These are phyloP conservation scores for Colletotrichum sp. DNA, from an alignment of 2,329 filamentous ascomycete species.

Conservation along the genomic window DNA sequence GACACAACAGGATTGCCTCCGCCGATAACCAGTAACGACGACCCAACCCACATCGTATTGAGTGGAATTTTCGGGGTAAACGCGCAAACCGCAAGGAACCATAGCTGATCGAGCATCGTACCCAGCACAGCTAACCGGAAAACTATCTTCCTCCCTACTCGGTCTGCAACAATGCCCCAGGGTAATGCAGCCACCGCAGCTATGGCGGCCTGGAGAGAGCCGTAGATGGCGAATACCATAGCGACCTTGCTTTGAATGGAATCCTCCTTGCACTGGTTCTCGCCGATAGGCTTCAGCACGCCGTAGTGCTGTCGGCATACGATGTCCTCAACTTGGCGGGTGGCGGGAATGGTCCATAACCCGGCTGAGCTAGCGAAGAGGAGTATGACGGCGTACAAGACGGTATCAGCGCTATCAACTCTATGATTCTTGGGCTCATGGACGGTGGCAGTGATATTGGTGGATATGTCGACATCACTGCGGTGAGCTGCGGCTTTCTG, in stretches of 20 bases:
- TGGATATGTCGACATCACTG: background rate
- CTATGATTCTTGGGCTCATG: background rate
- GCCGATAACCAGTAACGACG: constrained; percentile 32
- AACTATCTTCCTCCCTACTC: constrained; percentile 40
- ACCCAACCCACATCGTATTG: background rate
- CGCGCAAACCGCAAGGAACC: constrained; percentile 35
- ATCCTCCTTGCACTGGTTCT: constrained; percentile 30
- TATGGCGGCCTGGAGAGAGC: constrained; percentile 34
- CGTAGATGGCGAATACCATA: constrained; percentile 34
- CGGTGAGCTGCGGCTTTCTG: background rate
- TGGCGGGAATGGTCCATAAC: background rate
- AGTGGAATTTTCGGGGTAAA: constrained; percentile 31
- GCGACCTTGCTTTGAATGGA: constrained; percentile 40
- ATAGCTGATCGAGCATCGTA: constrained; percentile 29
- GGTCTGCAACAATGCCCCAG: constrained; percentile 42
- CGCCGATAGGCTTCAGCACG: background rate
- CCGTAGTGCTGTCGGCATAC: background rate
- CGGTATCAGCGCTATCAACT: background rate
- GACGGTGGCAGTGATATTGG: background rate
- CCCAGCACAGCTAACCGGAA: constrained; percentile 34
- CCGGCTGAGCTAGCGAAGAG: background rate
- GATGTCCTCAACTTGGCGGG: background rate
- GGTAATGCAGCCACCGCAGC: constrained; percentile 35
- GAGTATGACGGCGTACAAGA: background rate
- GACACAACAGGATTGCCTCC: constrained; percentile 36